Evolutionary conservation across 345 rosid genomes (phyloP).

Genomic region (Lenwebbia sp.): DNA sequence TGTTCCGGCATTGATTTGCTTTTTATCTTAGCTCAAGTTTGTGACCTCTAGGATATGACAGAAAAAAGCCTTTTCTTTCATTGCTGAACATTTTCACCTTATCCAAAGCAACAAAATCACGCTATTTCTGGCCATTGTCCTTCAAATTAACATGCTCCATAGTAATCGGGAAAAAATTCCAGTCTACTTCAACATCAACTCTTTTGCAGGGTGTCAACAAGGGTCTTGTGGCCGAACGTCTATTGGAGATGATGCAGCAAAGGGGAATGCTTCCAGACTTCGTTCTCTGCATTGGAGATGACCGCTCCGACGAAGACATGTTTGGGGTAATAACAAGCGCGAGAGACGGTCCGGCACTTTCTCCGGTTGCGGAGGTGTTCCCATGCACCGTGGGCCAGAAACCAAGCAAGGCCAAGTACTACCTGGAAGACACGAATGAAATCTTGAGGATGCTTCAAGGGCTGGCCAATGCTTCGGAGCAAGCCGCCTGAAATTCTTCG

Average conservation of each 20-base stretch:
- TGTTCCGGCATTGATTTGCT: not conserved
- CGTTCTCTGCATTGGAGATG: constrained; percentile 89
- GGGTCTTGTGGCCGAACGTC: constrained; percentile 70
- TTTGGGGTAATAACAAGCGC: constrained; percentile 76
- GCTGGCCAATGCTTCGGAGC: constrained; percentile 39
- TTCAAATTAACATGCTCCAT: not conserved
- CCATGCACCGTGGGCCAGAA: constrained; percentile 91
- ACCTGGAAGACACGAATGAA: constrained; percentile 72
- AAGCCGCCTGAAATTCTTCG: constrained; percentile 4
- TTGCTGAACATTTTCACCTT: not conserved
- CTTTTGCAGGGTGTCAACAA: constrained; percentile 73
- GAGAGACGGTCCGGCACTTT: constrained; percentile 38
- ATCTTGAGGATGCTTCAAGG: constrained; percentile 68
- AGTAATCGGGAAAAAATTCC: not conserved
- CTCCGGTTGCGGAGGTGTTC: constrained; percentile 84
- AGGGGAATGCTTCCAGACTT: constrained; percentile 69
- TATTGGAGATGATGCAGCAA: constrained; percentile 45
- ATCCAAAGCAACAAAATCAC: not conserved
- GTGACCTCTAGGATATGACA: not conserved
- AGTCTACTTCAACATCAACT: not conserved
- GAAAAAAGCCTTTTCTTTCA: not conserved
- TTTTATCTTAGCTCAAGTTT: not conserved
- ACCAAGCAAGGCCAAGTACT: constrained; percentile 93
- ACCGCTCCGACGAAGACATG: constrained; percentile 94
- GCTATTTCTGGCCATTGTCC: not conserved